A percentile compares a stretch with the other conserved stretches of the same genome.
Conservation (phyloP, 2,329 filamentous ascomycete species). For the Ascochyta fabae region DNA sequence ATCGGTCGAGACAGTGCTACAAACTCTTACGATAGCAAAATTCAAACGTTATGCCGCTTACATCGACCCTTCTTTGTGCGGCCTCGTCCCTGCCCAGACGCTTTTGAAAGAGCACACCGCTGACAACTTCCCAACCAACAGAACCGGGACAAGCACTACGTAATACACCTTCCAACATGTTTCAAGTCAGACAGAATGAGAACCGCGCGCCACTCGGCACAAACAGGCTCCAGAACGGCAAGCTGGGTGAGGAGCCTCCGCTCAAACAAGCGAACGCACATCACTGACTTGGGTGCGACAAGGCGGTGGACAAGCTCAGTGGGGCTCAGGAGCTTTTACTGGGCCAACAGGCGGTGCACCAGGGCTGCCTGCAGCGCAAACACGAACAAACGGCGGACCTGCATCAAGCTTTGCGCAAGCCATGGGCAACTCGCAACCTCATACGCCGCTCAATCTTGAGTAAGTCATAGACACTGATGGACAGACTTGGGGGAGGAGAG, state of each 20-base stretch:
- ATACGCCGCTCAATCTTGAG: slow-evolving; percentile 63
- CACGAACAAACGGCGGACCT: slow-evolving; percentile 56
- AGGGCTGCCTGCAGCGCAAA: slow-evolving; percentile 57
- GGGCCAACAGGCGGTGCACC: slow-evolving; percentile 61
- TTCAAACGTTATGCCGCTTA: not conserved
- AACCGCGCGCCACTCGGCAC: slow-evolving; percentile 57
- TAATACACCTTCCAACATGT: slow-evolving; percentile 60
- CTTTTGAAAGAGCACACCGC: slow-evolving; percentile 10
- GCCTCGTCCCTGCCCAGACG: not conserved
- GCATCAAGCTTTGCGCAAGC: slow-evolving; percentile 64
- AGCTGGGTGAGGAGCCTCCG: slow-evolving; percentile 54
- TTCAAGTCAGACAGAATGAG: slow-evolving; percentile 55
- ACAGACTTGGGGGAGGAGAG: not conserved
- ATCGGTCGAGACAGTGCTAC: not conserved
- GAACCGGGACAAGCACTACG: slow-evolving; percentile 59
- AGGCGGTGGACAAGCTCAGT: slow-evolving; percentile 61
- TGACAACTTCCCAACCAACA: slow-evolving; percentile 34
- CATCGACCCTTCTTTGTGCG: not conserved
- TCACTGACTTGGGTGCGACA: slow-evolving; percentile 30
- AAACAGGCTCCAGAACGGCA: slow-evolving; percentile 60
- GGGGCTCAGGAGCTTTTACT: slow-evolving; percentile 58
- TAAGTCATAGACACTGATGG: slow-evolving; percentile 49
- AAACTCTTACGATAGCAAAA: not conserved
- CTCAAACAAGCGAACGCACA: not conserved
- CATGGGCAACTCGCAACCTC: slow-evolving; percentile 60